A percentile compares a stretch with the other conserved stretches of the same genome.
phyloP scores from a whole-genome alignment of 345 rosid species.

The Ceriops zippeliana region DNA sequence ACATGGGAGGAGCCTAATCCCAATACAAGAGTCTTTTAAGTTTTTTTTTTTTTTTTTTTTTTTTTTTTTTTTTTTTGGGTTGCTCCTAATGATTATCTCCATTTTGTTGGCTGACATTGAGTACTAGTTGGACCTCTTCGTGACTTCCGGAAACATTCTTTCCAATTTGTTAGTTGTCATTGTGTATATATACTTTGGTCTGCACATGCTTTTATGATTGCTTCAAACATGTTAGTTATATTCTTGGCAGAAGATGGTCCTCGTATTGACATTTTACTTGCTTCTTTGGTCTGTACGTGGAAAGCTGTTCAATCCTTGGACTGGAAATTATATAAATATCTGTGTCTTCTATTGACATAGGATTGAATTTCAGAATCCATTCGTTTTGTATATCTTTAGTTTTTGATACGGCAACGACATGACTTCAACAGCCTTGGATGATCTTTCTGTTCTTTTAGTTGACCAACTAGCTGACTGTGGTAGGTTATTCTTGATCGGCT shows the following conservation, averaged over 20 bases:
- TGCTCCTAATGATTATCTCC: neutral
- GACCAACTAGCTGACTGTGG: neutral
- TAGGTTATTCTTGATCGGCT: constrained; percentile 72
- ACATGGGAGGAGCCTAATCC: too few relatives aligned
- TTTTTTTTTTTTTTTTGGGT: neutral
- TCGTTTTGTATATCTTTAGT: too few relatives aligned
- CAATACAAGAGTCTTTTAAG: too few relatives aligned
- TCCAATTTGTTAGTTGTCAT: too few relatives aligned
- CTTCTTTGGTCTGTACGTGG: neutral
- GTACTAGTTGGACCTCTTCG: neutral
- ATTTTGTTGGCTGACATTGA: neutral
- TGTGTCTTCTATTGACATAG: neutral
- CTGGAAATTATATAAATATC: neutral
- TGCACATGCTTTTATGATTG: too few relatives aligned
- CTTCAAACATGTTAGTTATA: neutral
- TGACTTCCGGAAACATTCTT: neutral
- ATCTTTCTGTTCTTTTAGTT: neutral
- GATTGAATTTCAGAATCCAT: too few relatives aligned
- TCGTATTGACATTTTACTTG: neutral
- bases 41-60: too few relatives aligned
- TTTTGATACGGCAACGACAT: too few relatives aligned
- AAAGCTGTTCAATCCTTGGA: neutral
- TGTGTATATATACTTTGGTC: too few relatives aligned
- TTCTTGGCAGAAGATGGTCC: neutral
- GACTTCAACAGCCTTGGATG: neutral